A percentile compares a stretch with the other conserved stretches of the same genome.
phyloP scores from a whole-genome alignment of 1,139 yeast species.

The Pichia sp. region DNA sequence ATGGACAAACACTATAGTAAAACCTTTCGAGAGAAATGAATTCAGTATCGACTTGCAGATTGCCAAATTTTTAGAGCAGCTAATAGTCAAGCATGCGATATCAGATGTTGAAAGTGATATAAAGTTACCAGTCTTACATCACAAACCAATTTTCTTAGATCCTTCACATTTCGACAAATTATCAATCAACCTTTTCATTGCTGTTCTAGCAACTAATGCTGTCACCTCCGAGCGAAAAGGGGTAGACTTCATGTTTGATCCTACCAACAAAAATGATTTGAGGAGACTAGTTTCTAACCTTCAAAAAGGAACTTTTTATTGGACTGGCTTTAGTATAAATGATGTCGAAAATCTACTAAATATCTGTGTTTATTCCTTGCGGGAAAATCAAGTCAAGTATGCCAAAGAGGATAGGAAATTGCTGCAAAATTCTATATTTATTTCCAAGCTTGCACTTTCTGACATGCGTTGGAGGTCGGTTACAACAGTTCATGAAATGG shows the following conservation, averaged over 20 bases:
- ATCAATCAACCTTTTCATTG: conserved; percentile 57
- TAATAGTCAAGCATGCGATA: conserved; percentile 54
- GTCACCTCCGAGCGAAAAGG: conserved; percentile 67
- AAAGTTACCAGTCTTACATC: conserved; percentile 54
- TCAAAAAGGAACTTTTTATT: conserved; percentile 64
- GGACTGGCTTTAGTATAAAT: conserved; percentile 64
- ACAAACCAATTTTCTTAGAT: conserved; percentile 50
- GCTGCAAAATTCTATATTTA: conserved; percentile 40
- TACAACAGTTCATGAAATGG: conserved; percentile 61
- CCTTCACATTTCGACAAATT: conserved; percentile 61
- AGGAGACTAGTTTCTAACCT: conserved; percentile 55
- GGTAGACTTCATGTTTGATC: conserved; percentile 67
- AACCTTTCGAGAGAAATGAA: conserved; percentile 41
- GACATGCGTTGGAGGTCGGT: conserved; percentile 55
- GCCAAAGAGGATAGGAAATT: conserved; percentile 37
- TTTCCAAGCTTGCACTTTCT: conserved; percentile 45
- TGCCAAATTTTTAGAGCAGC: conserved; percentile 38
- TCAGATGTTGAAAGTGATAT: conserved; percentile 52
- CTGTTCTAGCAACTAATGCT: conserved; percentile 68
- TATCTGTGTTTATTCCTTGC: conserved; percentile 45
- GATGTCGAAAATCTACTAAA: conserved; percentile 50
- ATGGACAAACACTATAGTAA: conserved; percentile 46
- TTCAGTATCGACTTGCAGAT: conserved; percentile 43
- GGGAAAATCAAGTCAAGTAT: conserved; percentile 35
- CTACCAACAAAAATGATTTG: conserved; percentile 49